A percentile compares a stretch with the other conserved stretches of the same genome.
These are phyloP conservation scores for Ambrosia artemisiifolia DNA, from an alignment of 129 eudicot species.

Conservation along the genomic window DNA sequence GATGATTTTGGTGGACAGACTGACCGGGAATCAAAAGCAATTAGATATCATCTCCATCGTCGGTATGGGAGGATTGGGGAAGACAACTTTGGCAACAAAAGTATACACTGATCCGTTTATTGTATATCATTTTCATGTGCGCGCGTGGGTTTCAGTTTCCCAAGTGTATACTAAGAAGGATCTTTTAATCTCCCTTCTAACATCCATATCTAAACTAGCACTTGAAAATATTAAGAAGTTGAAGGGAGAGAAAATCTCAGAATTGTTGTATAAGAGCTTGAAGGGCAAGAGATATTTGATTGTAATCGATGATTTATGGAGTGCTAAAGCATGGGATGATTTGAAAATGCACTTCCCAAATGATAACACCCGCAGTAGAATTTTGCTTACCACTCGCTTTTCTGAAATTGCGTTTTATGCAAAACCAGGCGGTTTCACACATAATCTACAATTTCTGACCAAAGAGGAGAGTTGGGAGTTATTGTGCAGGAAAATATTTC, in stretches of 20 bases:
- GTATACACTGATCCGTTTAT: constrained; percentile 23
- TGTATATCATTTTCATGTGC: constrained; percentile 17
- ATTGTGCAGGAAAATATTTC: constrained; percentile 21
- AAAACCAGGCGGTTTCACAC: not conserved
- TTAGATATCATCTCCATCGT: constrained; percentile 33
- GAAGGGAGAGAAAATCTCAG: constrained; percentile 10
- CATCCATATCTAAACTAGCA: not conserved
- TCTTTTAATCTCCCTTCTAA: constrained; percentile 23
- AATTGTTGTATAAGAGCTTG: constrained; percentile 19
- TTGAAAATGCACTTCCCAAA: constrained; percentile 30
- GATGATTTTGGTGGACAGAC: constrained; percentile 12
- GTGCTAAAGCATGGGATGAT: constrained; percentile 29
- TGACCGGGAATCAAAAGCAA: constrained; percentile 11
- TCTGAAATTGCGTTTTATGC: constrained; percentile 7
- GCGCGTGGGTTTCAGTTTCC: constrained; percentile 37
- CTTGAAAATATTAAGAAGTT: not conserved
- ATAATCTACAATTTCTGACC: constrained; percentile 4
- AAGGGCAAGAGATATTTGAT: constrained; percentile 28
- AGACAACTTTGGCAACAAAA: constrained; percentile 45
- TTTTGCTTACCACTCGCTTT: constrained; percentile 30
- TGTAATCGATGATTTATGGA: constrained; percentile 45
- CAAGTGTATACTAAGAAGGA: constrained; percentile 24
- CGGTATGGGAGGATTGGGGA: constrained; percentile 45
- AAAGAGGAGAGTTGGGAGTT: constrained; percentile 38
- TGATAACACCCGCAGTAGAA: constrained; percentile 31